Base-by-base conservation (phyloP, 805 yeast species). In the Ogataea chonburiensis region DNA sequence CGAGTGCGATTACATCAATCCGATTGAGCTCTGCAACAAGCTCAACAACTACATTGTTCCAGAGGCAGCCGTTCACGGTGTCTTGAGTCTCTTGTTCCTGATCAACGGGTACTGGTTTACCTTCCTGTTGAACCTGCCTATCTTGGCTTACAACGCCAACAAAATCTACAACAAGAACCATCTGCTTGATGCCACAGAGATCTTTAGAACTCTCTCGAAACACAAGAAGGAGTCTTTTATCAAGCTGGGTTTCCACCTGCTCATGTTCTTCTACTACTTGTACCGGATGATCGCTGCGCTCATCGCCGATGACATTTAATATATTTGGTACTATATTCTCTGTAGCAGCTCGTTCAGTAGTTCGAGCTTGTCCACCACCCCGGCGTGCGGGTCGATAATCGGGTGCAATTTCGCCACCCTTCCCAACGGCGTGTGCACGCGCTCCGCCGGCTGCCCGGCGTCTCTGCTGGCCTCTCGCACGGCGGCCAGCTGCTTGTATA, bases 1-100 rank as follows among this genome's bases (percentile, higher is more conserved):
- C 63, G 98, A 86, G 65, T 81, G 89, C 57, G 98, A 93, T 64
- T 93, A 91, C 71, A 89, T 91, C 68, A 93, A 91, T 64, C 98
- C 98, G 39, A 87, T 91, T 60, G 98, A 91, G 66, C 73, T 93
- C 53, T 93, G 98, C 68, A 86, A 86, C 68, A 82, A 86, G 56
- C 77, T 93, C 60, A 93, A 93, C 72, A 80, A 83, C 52, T 80
- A 86, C 67, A 80, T 91, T 52, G 70, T 84, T 25, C 97, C 97
- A 31, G 98, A 93, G 66, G 96, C 95, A 17, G 80, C 72, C 4
- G 65, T 86, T 40, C 97, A 91, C 55, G 93, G 73, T 2, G 67
- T 81, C 40, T 60, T 88, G 47, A 73, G 95, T 5, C 41, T 72
- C 3, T 64, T 86, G 47, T 82, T 91, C 60, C 68, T 93, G 50